A percentile compares a stretch with the other conserved stretches of the same genome.
Evolutionary conservation across 169 alveolate genomes (phyloP).

Genomic region (Eimeria falciformis): DNA sequence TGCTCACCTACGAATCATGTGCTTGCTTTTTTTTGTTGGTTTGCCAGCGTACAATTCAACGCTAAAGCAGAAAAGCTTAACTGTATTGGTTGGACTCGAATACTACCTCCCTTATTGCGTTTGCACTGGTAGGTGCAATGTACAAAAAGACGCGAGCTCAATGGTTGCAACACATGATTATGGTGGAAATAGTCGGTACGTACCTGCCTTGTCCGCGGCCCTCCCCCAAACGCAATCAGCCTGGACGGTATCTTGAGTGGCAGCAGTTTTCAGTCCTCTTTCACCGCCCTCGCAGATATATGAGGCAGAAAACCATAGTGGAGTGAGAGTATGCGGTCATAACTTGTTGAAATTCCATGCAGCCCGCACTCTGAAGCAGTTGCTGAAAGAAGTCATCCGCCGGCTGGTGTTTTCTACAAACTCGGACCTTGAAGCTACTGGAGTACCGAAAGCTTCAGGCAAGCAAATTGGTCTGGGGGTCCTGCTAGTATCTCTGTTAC

Average conservation of each 20-base stretch:
- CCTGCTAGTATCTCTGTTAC: no score
- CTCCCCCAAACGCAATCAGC: no score
- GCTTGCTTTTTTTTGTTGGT: background rate
- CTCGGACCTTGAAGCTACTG: conserved; percentile 34
- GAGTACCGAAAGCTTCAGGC: conserved; percentile 42
- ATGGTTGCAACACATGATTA: conserved; percentile 74
- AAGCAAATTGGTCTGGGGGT: background rate
- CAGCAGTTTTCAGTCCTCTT: no score
- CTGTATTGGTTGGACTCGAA: background rate
- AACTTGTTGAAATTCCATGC: background rate
- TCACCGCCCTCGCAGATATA: no score
- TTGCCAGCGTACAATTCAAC: background rate
- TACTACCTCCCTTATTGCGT: background rate
- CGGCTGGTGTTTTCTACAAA: conserved; percentile 63
- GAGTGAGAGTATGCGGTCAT: background rate
- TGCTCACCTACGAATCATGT: background rate
- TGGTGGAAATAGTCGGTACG: conserved; percentile 72
- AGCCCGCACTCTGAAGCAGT: conserved; percentile 75
- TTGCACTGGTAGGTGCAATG: conserved; percentile 43
- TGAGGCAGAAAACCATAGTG: no score
- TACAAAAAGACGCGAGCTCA: conserved; percentile 62
- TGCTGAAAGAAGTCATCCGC: conserved; percentile 69
- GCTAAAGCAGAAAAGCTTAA: background rate
- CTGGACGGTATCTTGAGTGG: no score
- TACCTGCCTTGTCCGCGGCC: no score